A percentile compares a stretch with the other conserved stretches of the same genome.
These are phyloP conservation scores for Zasmidium angulare DNA, from an alignment of 2,329 filamentous ascomycete species.

Conservation along the genomic window DNA sequence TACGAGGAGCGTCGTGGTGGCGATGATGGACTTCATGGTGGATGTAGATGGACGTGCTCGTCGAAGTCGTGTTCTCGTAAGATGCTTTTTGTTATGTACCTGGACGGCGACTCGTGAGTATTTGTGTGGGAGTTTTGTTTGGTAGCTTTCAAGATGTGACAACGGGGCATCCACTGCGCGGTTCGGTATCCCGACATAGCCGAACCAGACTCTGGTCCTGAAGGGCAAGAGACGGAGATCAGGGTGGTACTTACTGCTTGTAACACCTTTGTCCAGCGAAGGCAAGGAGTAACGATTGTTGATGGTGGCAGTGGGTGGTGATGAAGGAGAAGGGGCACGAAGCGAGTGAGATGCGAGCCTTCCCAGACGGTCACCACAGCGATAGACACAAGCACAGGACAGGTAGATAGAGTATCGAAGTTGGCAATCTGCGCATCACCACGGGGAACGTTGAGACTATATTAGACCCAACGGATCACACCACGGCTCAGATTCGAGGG, in stretches of 20 bases:
- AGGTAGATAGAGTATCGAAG: neutral
- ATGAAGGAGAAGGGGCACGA: neutral
- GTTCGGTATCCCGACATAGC: neutral
- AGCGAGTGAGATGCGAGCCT: neutral
- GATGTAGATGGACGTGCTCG: conserved; percentile 2
- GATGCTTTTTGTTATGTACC: conserved; percentile 2
- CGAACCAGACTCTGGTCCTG: neutral
- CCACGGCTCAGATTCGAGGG: neutral
- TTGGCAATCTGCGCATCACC: neutral
- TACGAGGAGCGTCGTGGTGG: conserved; percentile 53
- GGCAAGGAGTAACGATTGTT: conserved; percentile 8
- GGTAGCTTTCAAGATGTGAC: no score
- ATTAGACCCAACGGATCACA: neutral
- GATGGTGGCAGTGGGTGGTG: neutral
- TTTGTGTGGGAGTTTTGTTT: neutral
- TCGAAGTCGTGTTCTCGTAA: conserved; percentile 8
- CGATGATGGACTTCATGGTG: conserved; percentile 46
- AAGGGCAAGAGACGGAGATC: neutral
- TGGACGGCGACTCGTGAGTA: neutral
- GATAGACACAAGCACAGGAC: neutral
- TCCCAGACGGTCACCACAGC: neutral
- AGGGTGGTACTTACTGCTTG: conserved; percentile 5
- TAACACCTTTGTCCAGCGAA: neutral
- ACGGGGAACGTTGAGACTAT: conserved; percentile 2
- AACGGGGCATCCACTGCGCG: no score